These are phyloP conservation scores for Seiridium cupressi DNA, from an alignment of 2,329 filamentous ascomycete species.

Conservation along the genomic window DNA sequence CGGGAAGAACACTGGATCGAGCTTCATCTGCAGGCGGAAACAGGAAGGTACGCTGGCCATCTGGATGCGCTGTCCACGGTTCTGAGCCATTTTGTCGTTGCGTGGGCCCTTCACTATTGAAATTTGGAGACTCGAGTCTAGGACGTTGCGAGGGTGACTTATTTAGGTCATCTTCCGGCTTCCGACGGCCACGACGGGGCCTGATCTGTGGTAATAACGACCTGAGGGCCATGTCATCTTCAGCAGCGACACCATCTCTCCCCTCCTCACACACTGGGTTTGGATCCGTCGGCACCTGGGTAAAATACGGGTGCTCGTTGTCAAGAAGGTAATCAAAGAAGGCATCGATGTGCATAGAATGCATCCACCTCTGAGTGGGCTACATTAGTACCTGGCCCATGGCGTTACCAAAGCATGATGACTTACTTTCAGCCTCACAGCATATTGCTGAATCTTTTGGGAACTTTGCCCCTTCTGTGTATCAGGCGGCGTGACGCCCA, in stretches of 20 bases:
- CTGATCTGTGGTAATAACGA: conserved; percentile 77
- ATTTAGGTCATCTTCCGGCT: conserved; percentile 57
- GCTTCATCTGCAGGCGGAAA: conserved; percentile 35
- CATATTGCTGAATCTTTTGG: conserved; percentile 94
- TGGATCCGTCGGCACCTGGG: conserved; percentile 65
- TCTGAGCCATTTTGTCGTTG: conserved; percentile 52
- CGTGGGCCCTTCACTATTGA: conserved; percentile 33
- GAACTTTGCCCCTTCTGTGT: conserved; percentile 81
- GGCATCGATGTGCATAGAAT: conserved; percentile 90
- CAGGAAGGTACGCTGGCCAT: conserved; percentile 33
- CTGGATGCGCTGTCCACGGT: conserved; percentile 46
- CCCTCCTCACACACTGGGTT: conserved; percentile 62
- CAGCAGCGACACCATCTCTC: conserved; percentile 78
- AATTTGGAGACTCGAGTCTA: conserved; percentile 49
- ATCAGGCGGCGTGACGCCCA: conserved; percentile 86
- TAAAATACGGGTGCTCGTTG: conserved; percentile 78
- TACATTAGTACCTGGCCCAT: not conserved
- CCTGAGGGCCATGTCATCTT: conserved; percentile 85
- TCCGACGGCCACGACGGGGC: conserved; percentile 60
- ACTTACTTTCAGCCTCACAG: conserved; percentile 80
- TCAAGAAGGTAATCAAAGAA: conserved; percentile 89
- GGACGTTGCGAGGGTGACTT: conserved; percentile 57
- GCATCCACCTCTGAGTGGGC: conserved; percentile 77
- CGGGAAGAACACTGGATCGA: conserved; percentile 33
- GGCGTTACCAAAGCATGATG: not conserved